A percentile compares a stretch with the other conserved stretches of the same genome.
Evolutionary conservation across 495 filamentous ascomycete genomes (phyloP).

Genomic region (Evansstolkia leycettana): DNA sequence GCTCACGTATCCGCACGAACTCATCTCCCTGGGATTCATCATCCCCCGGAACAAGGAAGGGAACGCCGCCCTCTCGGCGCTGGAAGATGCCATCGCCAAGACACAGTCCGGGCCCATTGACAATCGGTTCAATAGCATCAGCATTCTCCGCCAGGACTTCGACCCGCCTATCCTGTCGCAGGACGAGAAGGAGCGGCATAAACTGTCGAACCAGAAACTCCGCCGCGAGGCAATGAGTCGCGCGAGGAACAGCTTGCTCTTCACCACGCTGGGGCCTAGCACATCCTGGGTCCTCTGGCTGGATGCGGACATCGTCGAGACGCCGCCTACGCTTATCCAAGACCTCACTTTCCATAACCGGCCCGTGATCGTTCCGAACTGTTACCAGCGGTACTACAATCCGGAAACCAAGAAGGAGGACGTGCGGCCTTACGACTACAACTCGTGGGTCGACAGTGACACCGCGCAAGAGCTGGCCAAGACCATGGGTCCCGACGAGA

Average conservation of each 20-base stretch:
- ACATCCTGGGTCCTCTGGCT: slow-evolving; percentile 97
- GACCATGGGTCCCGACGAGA: slow-evolving; percentile 79
- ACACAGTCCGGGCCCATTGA: slow-evolving; percentile 71
- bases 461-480: slow-evolving; percentile 60
- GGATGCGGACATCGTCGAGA: slow-evolving; percentile 86
- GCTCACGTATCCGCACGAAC: slow-evolving; percentile 79
- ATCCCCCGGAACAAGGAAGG: slow-evolving; percentile 84
- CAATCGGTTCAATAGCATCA: slow-evolving; percentile 78
- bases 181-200: slow-evolving; percentile 79
- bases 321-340: slow-evolving; percentile 75
- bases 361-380: slow-evolving; percentile 86
- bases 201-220: slow-evolving; percentile 74
- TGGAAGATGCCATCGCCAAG: slow-evolving; percentile 73
- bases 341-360: slow-evolving; percentile 81
- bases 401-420: slow-evolving; percentile 51
- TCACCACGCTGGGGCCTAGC: slow-evolving; percentile 89
- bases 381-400: slow-evolving; percentile 82
- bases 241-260: slow-evolving; percentile 85
- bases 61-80: slow-evolving; percentile 62
- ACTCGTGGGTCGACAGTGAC: slow-evolving; percentile 85
- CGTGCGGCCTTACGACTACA: slow-evolving; percentile 87
- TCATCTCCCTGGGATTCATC: slow-evolving; percentile 94
- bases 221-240: slow-evolving; percentile 83
- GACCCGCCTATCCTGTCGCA: slow-evolving; percentile 72
- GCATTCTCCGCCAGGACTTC: slow-evolving; percentile 91